Evolutionary conservation across 805 yeast species (phyloP).

Genomic region (Candida patagonica): DNA sequence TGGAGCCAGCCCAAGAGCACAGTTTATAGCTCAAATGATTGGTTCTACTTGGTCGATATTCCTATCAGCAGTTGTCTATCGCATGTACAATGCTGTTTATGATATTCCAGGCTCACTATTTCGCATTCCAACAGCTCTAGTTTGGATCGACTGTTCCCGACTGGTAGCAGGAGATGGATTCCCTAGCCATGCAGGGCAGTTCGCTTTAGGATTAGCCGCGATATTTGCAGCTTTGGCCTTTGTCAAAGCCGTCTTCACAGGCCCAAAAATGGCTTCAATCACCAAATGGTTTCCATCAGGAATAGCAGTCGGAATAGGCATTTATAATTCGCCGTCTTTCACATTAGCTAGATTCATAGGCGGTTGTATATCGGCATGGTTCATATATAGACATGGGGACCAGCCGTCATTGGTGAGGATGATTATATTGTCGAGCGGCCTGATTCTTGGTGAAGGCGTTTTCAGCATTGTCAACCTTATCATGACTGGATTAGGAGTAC

Average conservation of each 20-base stretch:
- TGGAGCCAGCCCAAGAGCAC: conserved; percentile 90
- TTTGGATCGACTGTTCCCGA: conserved; percentile 95
- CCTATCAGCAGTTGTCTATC: conserved; percentile 73
- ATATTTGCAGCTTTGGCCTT: conserved; percentile 53
- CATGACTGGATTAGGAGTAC: conserved; percentile 58
- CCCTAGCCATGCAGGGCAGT: conserved; percentile 64
- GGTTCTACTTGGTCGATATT: conserved; percentile 83
- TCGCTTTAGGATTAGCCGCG: conserved; percentile 61
- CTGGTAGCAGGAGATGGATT: conserved; percentile 84
- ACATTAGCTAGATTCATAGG: conserved; percentile 91
- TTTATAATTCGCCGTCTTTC: conserved; percentile 87
- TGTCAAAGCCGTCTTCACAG: conserved; percentile 29
- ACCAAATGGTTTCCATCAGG: conserved; percentile 73
- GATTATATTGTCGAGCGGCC: conserved; percentile 85
- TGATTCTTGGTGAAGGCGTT: conserved; percentile 90
- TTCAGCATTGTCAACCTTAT: conserved; percentile 76
- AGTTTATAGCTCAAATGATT: conserved; percentile 78
- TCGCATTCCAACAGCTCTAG: conserved; percentile 88
- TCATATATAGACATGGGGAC: conserved; percentile 14
- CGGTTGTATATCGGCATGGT: conserved; percentile 61
- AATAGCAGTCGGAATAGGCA: conserved; percentile 95
- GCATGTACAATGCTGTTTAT: conserved; percentile 71
- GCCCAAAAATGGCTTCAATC: conserved; percentile 11
- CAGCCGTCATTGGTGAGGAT: conserved; percentile 53
- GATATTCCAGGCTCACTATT: conserved; percentile 75